Percentiles rank a stretch among this genome's conserved stretches.
Evolutionary conservation across 164 flowering plant genomes (phyloP).

Genomic region (Chimonanthus salicifolius): DNA sequence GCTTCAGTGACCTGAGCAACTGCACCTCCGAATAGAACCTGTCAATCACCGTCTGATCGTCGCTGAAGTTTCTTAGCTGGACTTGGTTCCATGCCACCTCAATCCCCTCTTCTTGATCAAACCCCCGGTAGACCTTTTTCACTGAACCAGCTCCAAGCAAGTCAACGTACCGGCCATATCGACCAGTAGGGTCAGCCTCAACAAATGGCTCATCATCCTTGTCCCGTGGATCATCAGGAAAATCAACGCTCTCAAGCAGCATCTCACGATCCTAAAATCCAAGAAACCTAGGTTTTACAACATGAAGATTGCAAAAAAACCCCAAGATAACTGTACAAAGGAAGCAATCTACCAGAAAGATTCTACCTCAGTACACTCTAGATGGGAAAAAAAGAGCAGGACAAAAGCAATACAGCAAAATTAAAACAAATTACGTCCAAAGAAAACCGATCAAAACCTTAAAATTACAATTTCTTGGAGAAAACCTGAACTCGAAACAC

Average conservation of each 20-base stretch:
- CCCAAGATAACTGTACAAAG: no score
- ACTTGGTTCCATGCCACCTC: constrained; percentile 95
- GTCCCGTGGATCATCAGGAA: constrained; percentile 15
- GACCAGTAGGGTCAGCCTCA: constrained; percentile 67
- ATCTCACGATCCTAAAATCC: constrained; percentile 16
- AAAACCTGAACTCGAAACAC: no score
- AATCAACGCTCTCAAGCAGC: constrained; percentile 25
- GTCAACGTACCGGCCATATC: constrained; percentile 63
- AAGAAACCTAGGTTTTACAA: no score
- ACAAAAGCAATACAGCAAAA: no score
- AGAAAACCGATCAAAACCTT: no score
- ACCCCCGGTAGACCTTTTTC: constrained; percentile 72
- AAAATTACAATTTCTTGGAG: no score
- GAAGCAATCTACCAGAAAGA: no score
- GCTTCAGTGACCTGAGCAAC: constrained; percentile 36
- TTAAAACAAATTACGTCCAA: no score
- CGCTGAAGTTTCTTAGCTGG: constrained; percentile 32
- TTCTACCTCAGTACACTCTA: no score
- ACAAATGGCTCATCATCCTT: constrained; percentile 50
- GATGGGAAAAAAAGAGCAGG: no score
- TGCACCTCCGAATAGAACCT: constrained; percentile 49
- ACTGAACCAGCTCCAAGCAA: constrained; percentile 68
- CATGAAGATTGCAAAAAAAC: no score
- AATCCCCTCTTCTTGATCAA: constrained; percentile 78
- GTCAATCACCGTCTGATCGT: constrained; percentile 36